These are phyloP conservation scores for Knufia petricola DNA, from an alignment of 2,329 filamentous ascomycete genomes.

Conservation along the genomic window DNA sequence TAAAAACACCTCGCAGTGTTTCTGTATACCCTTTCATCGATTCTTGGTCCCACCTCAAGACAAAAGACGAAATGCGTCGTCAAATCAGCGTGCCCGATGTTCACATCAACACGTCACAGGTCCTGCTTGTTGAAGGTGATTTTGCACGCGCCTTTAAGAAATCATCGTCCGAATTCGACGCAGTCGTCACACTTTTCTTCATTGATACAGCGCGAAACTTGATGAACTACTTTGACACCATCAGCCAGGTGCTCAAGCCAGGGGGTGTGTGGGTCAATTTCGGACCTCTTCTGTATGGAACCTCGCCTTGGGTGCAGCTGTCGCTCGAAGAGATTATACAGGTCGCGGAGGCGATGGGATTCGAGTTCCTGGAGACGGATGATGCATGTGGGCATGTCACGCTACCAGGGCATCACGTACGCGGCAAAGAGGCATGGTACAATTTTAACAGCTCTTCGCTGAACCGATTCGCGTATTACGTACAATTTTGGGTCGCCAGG, in stretches of 20 bases:
- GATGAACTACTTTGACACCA: constrained; percentile 77
- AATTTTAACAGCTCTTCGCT: constrained; percentile 43
- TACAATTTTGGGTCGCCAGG: constrained; percentile 46
- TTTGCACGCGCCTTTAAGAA: constrained; percentile 38
- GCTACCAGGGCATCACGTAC: constrained; percentile 33
- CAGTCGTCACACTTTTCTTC: constrained; percentile 85
- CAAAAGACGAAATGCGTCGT: constrained; percentile 40
- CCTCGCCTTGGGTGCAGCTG: constrained; percentile 46
- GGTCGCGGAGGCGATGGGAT: constrained; percentile 43
- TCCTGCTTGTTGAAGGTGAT: constrained; percentile 47
- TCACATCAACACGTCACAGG: constrained; percentile 26
- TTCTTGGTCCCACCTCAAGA: constrained; percentile 47
- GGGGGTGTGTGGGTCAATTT: constrained; percentile 81
- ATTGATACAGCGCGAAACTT: constrained; percentile 92
- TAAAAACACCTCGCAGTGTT: constrained; percentile 22
- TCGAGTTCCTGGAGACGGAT: constrained; percentile 40
- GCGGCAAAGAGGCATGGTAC: constrained; percentile 42
- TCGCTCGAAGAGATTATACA: constrained; percentile 45
- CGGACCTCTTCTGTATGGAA: constrained; percentile 69
- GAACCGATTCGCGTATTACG: constrained; percentile 45
- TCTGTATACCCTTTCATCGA: constrained; percentile 46
- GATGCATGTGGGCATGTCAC: constrained; percentile 16
- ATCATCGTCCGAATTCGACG: constrained; percentile 50
- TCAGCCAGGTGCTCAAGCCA: constrained; percentile 63
- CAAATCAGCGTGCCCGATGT: constrained; percentile 39